phyloP scores from a whole-genome alignment of 2,329 filamentous ascomycete species.

The Ploettnerulaceae sp. region DNA sequence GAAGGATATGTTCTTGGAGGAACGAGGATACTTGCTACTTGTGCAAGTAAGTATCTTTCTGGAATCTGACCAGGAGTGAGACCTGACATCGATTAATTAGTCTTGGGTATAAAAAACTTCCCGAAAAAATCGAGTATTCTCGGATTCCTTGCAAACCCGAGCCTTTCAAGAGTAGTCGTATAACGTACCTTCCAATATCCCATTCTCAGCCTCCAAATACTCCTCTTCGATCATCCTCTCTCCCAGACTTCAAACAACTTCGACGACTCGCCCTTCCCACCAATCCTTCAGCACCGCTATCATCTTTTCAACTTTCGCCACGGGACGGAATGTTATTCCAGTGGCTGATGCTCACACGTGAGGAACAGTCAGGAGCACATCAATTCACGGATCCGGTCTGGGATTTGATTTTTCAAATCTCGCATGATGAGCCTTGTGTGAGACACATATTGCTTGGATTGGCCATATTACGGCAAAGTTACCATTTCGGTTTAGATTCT shows the following conservation, averaged over 20 bases:
- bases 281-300: slow-evolving; percentile 6
- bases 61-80: background rate
- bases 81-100: background rate
- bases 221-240: slow-evolving; percentile 14
- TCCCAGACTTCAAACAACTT: slow-evolving; percentile 14
- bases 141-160: background rate
- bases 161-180: background rate
- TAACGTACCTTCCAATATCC: slow-evolving; percentile 7
- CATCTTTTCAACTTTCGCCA: slow-evolving; percentile 7
- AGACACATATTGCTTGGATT: slow-evolving; percentile 12
- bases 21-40: slow-evolving; percentile 3
- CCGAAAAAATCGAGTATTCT: background rate
- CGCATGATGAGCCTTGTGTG: slow-evolving; percentile 11
- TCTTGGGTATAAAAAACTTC: background rate
- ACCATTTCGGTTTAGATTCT: background rate
- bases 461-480: slow-evolving; percentile 5
- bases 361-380: slow-evolving; percentile 4
- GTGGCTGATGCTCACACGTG: slow-evolving; percentile 6
- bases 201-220: slow-evolving; percentile 14
- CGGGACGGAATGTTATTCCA: slow-evolving; percentile 12
- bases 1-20: background rate
- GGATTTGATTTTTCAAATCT: slow-evolving; percentile 13
- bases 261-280: background rate
- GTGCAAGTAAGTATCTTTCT: slow-evolving; percentile 6
- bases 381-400: slow-evolving; percentile 9